phyloP scores from a whole-genome alignment of 306 rosid genomes.

The Citrullus colocynthis region DNA sequence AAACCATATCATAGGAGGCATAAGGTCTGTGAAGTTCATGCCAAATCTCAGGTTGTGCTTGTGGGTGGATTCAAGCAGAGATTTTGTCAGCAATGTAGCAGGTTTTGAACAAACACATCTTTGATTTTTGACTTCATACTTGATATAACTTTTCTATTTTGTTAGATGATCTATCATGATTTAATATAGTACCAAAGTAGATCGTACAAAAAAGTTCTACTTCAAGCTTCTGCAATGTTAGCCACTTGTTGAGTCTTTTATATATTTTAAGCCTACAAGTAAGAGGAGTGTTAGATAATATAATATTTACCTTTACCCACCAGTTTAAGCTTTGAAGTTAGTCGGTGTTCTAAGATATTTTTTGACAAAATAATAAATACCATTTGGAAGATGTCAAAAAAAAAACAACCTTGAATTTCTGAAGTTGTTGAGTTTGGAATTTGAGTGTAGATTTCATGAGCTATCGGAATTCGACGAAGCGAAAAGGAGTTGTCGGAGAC shows the following conservation, averaged over 20 bases:
- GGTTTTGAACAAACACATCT: conserved; percentile 24
- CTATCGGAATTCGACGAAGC: conserved; percentile 50
- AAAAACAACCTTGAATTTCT: background rate
- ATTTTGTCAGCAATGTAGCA: conserved; percentile 85
- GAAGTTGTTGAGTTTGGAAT: background rate
- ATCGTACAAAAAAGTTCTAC: too few species aligned
- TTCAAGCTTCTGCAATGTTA: too few species aligned
- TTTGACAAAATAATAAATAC: too few species aligned
- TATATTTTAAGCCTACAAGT: too few species aligned
- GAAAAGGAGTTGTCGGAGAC: conserved; percentile 60
- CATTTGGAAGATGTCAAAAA: too few species aligned
- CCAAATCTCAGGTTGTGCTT: conserved; percentile 56
- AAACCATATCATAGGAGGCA: conserved; percentile 55
- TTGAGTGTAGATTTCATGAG: conserved; percentile 49
- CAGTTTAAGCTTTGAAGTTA: too few species aligned
- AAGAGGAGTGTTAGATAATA: too few species aligned
- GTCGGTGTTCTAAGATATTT: too few species aligned
- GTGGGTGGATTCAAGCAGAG: conserved; percentile 43
- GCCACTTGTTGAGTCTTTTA: too few species aligned
- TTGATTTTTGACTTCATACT: background rate
- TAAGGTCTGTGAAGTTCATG: conserved; percentile 55
- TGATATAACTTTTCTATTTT: background rate
- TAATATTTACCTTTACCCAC: too few species aligned
- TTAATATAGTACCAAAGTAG: too few species aligned
- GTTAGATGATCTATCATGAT: too few species aligned